Base-by-base conservation (phyloP, 352 stramenopile species). In the Globisporangium alternatum region DNA sequence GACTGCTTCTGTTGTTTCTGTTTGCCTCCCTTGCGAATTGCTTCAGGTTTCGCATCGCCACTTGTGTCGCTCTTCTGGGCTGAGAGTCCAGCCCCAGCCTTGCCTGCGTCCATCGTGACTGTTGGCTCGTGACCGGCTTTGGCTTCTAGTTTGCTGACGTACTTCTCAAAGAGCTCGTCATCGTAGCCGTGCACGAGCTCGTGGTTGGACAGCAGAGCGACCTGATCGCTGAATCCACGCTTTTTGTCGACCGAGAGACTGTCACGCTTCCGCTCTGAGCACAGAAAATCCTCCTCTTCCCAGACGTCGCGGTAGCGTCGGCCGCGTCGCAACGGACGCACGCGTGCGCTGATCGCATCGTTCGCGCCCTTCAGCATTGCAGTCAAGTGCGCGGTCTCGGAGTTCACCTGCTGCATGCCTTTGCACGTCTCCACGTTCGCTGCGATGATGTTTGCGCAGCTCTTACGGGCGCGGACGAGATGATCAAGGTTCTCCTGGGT, bases 151-250 rank as follows among this genome's bases (percentile, higher is more conserved):
- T 64, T 74, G 30, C 21, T 41, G 1, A 78, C 70, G 41, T 86
- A 93, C 0, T 74, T 64, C n/a, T 75, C 49, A 62, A 90, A 96
- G 53, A 82, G 59, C 39, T 86, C 76, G 48, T 94, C 87, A 56
- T 96, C 78, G 60, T 93, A 96, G 56, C 81, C 80, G 52, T 84
- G 80, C 8, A 94, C 87, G 9, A 96, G 65, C 15, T 91, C 74
- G 13, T 72, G 72, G 65, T 90, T 69, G 7, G 73, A 85, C 59
- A 75, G 44, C 28, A 92, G 56, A 0, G 59, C 33, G 33, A 78
- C 56, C 22, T 78, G 77, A 33, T 78, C 71, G 10, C 74, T 56
- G 39, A 77, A 80, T 12, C 66, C 71, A 12, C 67, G 57, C 59
- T 81, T 80, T 68, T 80, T 74, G 54, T 73, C 65, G 3, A 58